Evolutionary conservation across 371 early-diverging fungal species (phyloP), one percentile per base, ranked within the genome.

Genomic region (Smittium mucronatum): DNA sequence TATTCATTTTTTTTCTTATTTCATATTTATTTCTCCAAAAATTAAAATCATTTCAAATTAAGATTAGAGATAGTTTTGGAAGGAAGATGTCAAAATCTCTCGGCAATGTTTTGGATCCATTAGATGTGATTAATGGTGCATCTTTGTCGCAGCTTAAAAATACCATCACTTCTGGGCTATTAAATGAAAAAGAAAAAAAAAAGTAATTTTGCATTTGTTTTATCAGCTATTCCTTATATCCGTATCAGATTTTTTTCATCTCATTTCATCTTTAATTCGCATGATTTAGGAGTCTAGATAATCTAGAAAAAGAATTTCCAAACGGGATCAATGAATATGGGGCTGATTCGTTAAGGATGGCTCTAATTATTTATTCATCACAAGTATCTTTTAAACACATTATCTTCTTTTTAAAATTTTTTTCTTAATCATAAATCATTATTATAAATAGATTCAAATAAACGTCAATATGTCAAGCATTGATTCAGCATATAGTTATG

Each of bases 321-420:
- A 81, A 87, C 36, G 99, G 99, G 11, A 97, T 99, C 73, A 89
- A 90, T 58, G 81, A 88, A 34, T 98, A 96, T 81, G 99, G 99
- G 11, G 91, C 99, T 1, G 99, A 99, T 78, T 93, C 99, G 0
- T 78, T 99, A 63, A 83, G 99, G 30, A 93, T 97, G 75, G 83
- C 95, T 1, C 84, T 99, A 26, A 79, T 94, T 11, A 82, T 88
- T 0, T 96, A 94, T 75, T 91, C 94, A 0, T 90, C 91, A 58
- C 90, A 92, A 72, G 83, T 35, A 59, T n/a, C n/a, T n/a, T n/a
- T n/a, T n/a, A n/a, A n/a, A n/a, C n/a, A n/a, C n/a, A n/a, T n/a
- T n/a, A n/a, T n/a, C n/a, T n/a, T n/a, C n/a, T n/a, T n/a, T n/a
- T n/a, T n/a, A n/a, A n/a, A n/a, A n/a, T n/a, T n/a, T n/a, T n/a